Conservation (phyloP, 352 stramenopile species). For the Pythium apleroticum region DNA sequence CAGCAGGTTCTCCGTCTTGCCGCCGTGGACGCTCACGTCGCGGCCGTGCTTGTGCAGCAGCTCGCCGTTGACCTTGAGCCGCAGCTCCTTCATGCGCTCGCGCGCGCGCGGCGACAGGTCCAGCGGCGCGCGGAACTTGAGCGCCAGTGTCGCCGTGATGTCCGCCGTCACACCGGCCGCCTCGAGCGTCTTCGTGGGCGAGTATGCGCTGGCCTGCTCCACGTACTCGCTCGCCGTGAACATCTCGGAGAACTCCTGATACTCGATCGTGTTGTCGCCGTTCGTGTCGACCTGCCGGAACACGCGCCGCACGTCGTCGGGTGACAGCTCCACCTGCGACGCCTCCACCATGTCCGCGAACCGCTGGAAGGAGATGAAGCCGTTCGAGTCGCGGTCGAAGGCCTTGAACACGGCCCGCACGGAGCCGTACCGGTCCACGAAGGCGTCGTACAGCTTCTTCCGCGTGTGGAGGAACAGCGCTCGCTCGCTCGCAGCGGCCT, state of each 20-base stretch:
- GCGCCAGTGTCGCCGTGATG: slow-evolving; percentile 50
- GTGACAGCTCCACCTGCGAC: slow-evolving; percentile 51
- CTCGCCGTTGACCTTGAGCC: slow-evolving; percentile 56
- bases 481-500: background rate
- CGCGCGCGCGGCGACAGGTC: slow-evolving; percentile 59
- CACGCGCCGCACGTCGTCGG: slow-evolving; percentile 41
- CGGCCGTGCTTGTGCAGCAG: slow-evolving; percentile 53
- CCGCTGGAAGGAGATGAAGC: slow-evolving; percentile 72
- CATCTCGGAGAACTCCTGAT: slow-evolving; percentile 73
- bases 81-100: slow-evolving; percentile 65
- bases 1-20: slow-evolving; percentile 65
- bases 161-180: slow-evolving; percentile 29
- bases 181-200: slow-evolving; percentile 26
- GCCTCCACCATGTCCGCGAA: slow-evolving; percentile 75
- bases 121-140: slow-evolving; percentile 70
- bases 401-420: slow-evolving; percentile 75
- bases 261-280: slow-evolving; percentile 71
- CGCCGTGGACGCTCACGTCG: slow-evolving; percentile 56
- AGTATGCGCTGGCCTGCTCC: slow-evolving; percentile 37
- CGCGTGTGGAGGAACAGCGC: slow-evolving; percentile 40
- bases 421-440: slow-evolving; percentile 75
- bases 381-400: slow-evolving; percentile 65
- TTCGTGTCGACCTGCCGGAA: slow-evolving; percentile 65
- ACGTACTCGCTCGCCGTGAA: slow-evolving; percentile 44
- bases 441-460: slow-evolving; percentile 56